Percentiles rank a stretch among this genome's conserved stretches.
Conservation (phyloP, 371 early-diverging fungal species). For the Lichtheimia ramosa region DNA sequence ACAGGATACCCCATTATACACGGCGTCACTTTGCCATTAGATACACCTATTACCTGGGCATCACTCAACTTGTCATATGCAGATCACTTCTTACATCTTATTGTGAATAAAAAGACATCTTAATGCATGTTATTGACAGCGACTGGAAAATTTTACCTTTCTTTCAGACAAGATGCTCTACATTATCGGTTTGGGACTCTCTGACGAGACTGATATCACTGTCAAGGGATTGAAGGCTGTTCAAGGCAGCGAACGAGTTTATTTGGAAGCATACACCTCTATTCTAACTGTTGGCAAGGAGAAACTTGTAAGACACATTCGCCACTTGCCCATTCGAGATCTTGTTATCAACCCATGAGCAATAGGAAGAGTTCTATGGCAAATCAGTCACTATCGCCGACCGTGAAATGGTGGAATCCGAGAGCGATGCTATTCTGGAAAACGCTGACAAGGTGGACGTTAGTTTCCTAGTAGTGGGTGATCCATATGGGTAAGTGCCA, state of each 20-base stretch:
- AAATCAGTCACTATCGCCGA: conserved; percentile 86
- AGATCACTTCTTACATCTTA: conserved; percentile 76
- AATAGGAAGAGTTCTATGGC: conserved; percentile 86
- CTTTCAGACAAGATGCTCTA: conserved; percentile 68
- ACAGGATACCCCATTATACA: conserved; percentile 37
- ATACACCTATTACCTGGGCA: conserved; percentile 67
- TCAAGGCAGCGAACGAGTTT: conserved; percentile 85
- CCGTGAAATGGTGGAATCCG: conserved; percentile 96
- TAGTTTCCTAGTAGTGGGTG: conserved; percentile 98
- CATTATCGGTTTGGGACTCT: conserved; percentile 96
- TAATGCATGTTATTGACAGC: not conserved
- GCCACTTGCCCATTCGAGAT: not conserved
- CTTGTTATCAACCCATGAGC: not conserved
- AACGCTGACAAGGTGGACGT: conserved; percentile 90
- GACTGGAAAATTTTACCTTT: not conserved
- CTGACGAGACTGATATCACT: conserved; percentile 95
- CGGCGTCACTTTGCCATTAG: conserved; percentile 56
- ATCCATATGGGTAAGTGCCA: conserved; percentile 87
- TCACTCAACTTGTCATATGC: conserved; percentile 66
- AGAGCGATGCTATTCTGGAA: conserved; percentile 86
- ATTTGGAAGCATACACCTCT: conserved; percentile 99
- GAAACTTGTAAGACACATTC: conserved; percentile 58
- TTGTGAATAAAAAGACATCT: conserved; percentile 27
- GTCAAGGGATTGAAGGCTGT: conserved; percentile 95
- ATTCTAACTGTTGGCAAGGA: conserved; percentile 87